Conservation (phyloP, 2,329 filamentous ascomycete species). For the Xenoacremonium recifei region DNA sequence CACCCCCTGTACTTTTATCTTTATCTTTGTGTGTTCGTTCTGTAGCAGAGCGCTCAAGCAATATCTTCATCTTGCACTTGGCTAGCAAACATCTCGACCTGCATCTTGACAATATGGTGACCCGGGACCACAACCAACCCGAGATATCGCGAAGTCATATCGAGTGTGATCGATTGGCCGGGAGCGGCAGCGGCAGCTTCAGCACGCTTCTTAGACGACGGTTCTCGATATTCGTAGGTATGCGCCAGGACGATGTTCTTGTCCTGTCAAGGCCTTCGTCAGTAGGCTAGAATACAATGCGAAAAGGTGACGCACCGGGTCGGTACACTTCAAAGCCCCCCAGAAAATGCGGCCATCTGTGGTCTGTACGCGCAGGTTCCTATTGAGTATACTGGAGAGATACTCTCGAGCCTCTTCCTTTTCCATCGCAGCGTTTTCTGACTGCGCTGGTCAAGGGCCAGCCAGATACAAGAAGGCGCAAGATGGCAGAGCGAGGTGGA, state of each 20-base stretch:
- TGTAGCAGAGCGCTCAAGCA: too few species aligned
- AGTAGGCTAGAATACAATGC: constrained; percentile 2
- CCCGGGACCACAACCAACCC: constrained; percentile 90
- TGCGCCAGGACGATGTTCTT: constrained; percentile 83
- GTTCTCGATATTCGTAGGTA: constrained; percentile 86
- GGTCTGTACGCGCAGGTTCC: constrained; percentile 74
- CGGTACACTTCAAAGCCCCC: constrained; percentile 91
- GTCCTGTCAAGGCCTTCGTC: constrained; percentile 55
- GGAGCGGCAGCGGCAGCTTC: constrained; percentile 31
- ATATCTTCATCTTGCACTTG: constrained; percentile 37
- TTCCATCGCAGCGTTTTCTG: constrained; percentile 35
- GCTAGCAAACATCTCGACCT: constrained; percentile 74
- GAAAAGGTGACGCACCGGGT: constrained; percentile 62
- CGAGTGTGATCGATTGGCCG: constrained; percentile 52
- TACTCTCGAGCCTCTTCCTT: constrained; percentile 54
- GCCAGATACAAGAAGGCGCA: constrained; percentile 3
- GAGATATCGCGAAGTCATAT: constrained; percentile 83
- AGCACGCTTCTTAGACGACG: constrained; percentile 50
- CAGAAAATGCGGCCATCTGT: constrained; percentile 86
- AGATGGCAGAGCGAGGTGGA: constrained; percentile 5
- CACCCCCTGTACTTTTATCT: constrained; percentile 28
- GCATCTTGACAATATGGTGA: constrained; percentile 80
- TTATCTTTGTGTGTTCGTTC: constrained; percentile 22
- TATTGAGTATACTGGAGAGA: constrained; percentile 68
- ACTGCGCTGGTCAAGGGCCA: not conserved